Conservation (phyloP, 306 rosid genomes). For the Sophora flavescens region DNA sequence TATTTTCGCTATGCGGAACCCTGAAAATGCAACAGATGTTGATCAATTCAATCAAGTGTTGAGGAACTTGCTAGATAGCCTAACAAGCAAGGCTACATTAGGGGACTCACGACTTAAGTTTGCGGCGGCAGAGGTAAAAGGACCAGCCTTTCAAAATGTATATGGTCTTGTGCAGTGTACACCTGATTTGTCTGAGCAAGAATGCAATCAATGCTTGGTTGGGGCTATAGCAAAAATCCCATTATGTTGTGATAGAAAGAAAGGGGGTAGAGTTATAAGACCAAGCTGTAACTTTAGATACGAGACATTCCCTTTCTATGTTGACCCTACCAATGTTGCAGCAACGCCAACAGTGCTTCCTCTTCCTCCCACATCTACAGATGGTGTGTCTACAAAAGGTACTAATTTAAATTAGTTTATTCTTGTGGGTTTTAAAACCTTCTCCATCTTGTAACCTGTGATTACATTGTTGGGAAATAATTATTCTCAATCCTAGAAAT, state of each 20-base stretch:
- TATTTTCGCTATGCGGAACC: fast-evolving
- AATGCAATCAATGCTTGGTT: constrained; percentile 35
- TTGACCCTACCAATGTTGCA: background rate
- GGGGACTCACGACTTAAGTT: constrained; percentile 19
- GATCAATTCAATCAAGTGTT: constrained; percentile 14
- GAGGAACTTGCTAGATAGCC: background rate
- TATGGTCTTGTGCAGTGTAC: constrained; percentile 50
- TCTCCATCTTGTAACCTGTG: background rate
- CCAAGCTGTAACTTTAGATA: constrained; percentile 47
- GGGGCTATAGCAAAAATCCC: background rate
- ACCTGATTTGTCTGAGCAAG: constrained; percentile 27
- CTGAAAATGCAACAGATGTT: background rate
- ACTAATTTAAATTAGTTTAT: background rate
- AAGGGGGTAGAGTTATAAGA: background rate
- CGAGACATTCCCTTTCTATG: background rate
- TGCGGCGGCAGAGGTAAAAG: background rate
- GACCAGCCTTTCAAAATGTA: background rate
- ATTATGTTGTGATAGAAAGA: background rate
- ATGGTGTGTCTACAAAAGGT: constrained; percentile 1
- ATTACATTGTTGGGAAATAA: background rate
- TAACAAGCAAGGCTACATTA: background rate
- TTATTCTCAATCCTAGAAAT: constrained; percentile 1
- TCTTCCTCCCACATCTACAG: constrained; percentile 4
- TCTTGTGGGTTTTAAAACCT: background rate
- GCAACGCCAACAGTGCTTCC: background rate